Evolutionary conservation across 2,329 filamentous ascomycete genomes (phyloP).

Genomic region (Calcarisporium arbuscula): DNA sequence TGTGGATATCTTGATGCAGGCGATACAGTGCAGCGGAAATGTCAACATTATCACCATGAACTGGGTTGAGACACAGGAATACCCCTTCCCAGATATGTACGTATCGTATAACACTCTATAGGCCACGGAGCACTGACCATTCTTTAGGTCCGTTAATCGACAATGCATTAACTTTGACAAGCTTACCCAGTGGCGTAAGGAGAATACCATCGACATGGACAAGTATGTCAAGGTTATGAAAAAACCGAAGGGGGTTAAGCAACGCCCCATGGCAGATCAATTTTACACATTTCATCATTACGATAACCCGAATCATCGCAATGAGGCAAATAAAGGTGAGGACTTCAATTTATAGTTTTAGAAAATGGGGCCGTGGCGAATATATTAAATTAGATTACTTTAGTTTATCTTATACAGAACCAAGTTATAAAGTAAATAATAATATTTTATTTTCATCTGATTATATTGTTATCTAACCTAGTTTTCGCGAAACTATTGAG

Average conservation of each 20-base stretch:
- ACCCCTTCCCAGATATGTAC: slow-evolving; percentile 5
- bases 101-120: not conserved
- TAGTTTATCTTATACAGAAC: too few relatives aligned
- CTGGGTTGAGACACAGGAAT: slow-evolving; percentile 19
- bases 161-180: slow-evolving; percentile 28
- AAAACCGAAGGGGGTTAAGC: slow-evolving; percentile 9
- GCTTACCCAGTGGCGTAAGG: slow-evolving; percentile 12
- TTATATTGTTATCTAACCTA: too few relatives aligned
- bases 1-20: slow-evolving; percentile 26
- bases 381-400: too few relatives aligned
- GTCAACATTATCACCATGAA: slow-evolving; percentile 27
- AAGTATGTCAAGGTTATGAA: slow-evolving; percentile 14
- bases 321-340: slow-evolving; percentile 1
- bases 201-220: slow-evolving; percentile 14
- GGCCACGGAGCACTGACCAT: not conserved
- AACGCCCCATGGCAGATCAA: slow-evolving; percentile 1
- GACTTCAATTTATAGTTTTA: slow-evolving; percentile 2
- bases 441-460: too few relatives aligned
- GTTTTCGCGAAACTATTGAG: too few relatives aligned
- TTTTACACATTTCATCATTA: not conserved
- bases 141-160: slow-evolving; percentile 22
- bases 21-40: slow-evolving; percentile 26
- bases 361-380: too few relatives aligned
- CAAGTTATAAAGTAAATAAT: too few relatives aligned
- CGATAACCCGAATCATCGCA: not conserved